A percentile compares a stretch with the other conserved stretches of the same genome.
Evolutionary conservation across 495 filamentous ascomycete genomes (phyloP).

Genomic region (Aspergillus kassunensis): DNA sequence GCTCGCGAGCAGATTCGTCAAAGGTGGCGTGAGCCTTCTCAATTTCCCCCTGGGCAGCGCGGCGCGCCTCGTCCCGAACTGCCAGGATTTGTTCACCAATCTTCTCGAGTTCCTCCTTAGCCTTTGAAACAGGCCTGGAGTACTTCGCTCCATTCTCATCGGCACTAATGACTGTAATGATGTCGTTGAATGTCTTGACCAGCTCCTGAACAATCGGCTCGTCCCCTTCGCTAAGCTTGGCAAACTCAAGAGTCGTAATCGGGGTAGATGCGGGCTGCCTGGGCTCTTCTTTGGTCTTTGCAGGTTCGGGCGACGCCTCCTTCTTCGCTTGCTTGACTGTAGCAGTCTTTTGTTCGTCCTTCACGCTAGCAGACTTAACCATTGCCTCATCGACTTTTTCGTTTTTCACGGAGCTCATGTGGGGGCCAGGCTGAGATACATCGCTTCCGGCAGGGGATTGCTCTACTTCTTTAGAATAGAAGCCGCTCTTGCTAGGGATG

Average conservation of each 20-base stretch:
- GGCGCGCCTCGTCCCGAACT: constrained; percentile 61
- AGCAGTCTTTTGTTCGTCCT: constrained; percentile 33
- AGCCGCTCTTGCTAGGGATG: constrained; percentile 79
- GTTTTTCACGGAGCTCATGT: constrained; percentile 41
- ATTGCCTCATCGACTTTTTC: constrained; percentile 21
- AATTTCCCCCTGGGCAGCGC: constrained; percentile 74
- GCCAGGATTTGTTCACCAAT: constrained; percentile 69
- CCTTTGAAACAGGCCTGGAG: constrained; percentile 68
- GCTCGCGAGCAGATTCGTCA: constrained; percentile 72
- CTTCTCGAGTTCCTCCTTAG: constrained; percentile 75
- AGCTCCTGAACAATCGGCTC: constrained; percentile 89
- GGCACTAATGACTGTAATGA: constrained; percentile 87
- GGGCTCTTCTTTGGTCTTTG: constrained; percentile 23
- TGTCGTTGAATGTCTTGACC: constrained; percentile 91
- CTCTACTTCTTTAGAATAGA: constrained; percentile 74
- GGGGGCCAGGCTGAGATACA: constrained; percentile 41
- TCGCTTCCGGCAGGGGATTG: constrained; percentile 44
- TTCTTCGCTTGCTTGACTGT: constrained; percentile 41
- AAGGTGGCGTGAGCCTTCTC: constrained; percentile 68
- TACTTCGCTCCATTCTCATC: constrained; percentile 71
- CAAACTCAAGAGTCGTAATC: constrained; percentile 64
- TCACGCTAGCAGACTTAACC: constrained; percentile 22
- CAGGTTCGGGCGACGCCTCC: constrained; percentile 18
- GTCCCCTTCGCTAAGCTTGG: constrained; percentile 66
- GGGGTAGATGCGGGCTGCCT: constrained; percentile 39